These are phyloP conservation scores for Suillus discolor DNA, from an alignment of 768 basidiomycete species.

Conservation along the genomic window DNA sequence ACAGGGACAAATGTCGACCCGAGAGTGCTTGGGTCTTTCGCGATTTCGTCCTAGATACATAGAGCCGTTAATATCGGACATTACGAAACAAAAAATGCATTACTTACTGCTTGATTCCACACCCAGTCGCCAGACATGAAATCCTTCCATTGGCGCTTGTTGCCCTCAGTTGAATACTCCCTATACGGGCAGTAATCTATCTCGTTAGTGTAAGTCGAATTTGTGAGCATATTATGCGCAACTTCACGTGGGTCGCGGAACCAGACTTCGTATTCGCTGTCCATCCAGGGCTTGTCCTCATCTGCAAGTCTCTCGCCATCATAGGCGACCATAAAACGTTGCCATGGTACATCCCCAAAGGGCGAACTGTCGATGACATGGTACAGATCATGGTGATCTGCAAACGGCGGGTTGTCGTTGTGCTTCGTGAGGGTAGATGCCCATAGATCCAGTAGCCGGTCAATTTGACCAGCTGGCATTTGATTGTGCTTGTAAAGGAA, in stretches of 20 bases:
- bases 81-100: background rate
- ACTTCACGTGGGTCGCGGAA: background rate
- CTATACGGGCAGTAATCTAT: background rate
- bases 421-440: background rate
- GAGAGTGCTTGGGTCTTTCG: constrained; percentile 18
- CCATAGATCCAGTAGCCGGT: background rate
- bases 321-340: background rate
- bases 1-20: constrained; percentile 23
- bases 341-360: background rate
- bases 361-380: background rate
- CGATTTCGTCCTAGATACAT: constrained; percentile 24
- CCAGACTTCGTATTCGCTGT: background rate
- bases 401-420: background rate
- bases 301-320: background rate
- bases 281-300: background rate
- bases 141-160: background rate
- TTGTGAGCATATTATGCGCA: background rate
- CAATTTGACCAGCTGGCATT: background rate
- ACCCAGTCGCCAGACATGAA: background rate
- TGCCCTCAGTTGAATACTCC: background rate
- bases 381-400: background rate
- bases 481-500: background rate
- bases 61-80: background rate
- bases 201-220: background rate
- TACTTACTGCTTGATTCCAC: background rate